Evolutionary conservation across 2,329 filamentous ascomycete species (phyloP).

Genomic region (Pseudopyricularia javanii): DNA sequence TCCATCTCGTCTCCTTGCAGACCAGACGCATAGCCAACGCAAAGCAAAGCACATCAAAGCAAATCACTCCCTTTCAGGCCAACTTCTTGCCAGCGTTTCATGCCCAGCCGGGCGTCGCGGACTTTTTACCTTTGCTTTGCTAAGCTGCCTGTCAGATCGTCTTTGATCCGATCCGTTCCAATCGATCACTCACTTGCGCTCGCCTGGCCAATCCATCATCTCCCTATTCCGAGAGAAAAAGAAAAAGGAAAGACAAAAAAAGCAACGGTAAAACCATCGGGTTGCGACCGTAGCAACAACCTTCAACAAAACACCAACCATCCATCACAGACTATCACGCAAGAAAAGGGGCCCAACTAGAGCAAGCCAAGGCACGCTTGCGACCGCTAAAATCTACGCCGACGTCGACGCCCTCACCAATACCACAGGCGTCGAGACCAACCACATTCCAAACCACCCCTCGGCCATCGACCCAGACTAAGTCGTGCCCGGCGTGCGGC

Average conservation of each 20-base stretch:
- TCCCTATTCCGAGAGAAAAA: too few species aligned
- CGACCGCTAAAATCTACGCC: neutral
- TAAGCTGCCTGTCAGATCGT: conserved; percentile 4
- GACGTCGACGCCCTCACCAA: neutral
- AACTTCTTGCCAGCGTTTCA: conserved; percentile 14
- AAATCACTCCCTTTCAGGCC: too few species aligned
- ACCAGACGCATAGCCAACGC: neutral
- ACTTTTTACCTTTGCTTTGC: too few species aligned
- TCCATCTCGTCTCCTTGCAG: too few species aligned
- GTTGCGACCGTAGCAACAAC: too few species aligned
- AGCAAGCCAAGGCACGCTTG: neutral
- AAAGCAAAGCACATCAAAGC: too few species aligned
- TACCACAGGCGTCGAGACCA: neutral
- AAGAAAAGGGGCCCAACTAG: neutral
- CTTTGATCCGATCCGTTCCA: neutral
- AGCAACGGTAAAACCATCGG: too few species aligned
- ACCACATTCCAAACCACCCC: neutral
- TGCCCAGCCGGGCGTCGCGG: conserved; percentile 14
- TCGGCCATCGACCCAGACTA: neutral
- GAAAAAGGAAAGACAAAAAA: too few species aligned
- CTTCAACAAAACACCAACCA: too few species aligned
- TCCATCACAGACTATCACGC: too few species aligned
- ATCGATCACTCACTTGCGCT: neutral
- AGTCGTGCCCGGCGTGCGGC: neutral
- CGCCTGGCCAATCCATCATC: too few species aligned